Conservation (phyloP, 306 rosid species). For the Quercus mongolica region DNA sequence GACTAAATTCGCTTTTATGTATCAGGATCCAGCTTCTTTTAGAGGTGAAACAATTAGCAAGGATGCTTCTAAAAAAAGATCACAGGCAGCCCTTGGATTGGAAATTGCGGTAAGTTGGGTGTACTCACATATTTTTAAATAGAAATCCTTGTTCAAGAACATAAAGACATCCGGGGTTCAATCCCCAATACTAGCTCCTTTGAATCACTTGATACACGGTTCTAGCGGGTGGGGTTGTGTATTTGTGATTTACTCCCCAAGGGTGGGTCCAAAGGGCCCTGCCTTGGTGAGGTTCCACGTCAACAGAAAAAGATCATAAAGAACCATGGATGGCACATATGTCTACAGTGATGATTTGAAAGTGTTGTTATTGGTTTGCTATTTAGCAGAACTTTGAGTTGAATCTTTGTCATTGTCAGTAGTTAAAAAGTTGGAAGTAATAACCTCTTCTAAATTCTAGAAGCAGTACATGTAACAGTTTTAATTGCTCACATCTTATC, state of each 20-base stretch:
- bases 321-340: neutral
- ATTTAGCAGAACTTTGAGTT: neutral
- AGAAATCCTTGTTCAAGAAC: neutral
- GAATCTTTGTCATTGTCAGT: neutral
- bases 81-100: slow-evolving; percentile 30
- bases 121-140: neutral
- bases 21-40: slow-evolving; percentile 58
- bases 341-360: neutral
- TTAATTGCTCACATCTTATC: neutral
- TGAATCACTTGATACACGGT: no score
- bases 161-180: neutral
- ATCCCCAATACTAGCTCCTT: no score
- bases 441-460: neutral
- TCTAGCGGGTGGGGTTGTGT: no score
- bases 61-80: slow-evolving; percentile 51
- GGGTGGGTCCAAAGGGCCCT: no score
- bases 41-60: slow-evolving; percentile 33
- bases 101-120: slow-evolving; percentile 46
- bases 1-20: slow-evolving; percentile 3
- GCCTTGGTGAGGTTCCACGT: no score
- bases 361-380: neutral
- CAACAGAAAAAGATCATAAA: neutral
- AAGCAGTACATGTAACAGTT: neutral
- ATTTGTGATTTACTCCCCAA: no score
- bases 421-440: neutral